Percentiles rank a stretch among this genome's conserved stretches.
Conservation (phyloP, 2,329 filamentous ascomycete genomes). For the Trichoderma koningii region DNA sequence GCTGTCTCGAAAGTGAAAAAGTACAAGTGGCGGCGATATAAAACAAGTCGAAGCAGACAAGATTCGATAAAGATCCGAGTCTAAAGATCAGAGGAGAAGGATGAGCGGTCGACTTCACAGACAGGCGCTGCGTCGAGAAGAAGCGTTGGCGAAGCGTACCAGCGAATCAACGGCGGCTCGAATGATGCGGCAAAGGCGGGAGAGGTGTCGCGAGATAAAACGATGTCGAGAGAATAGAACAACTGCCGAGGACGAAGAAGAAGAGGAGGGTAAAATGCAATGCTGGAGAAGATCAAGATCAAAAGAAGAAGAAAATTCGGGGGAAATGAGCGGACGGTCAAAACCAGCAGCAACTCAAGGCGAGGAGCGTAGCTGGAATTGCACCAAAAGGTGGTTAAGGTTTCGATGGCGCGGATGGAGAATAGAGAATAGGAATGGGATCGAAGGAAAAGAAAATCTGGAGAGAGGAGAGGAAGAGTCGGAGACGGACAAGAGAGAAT, state of each 20-base stretch:
- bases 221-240: constrained; percentile 14
- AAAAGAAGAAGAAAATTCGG: constrained; percentile 32
- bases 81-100: constrained; percentile 11
- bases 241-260: constrained; percentile 3
- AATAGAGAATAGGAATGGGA: constrained; percentile 15
- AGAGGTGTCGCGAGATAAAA: constrained; percentile 12
- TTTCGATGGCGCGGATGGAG: constrained; percentile 30
- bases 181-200: constrained; percentile 29
- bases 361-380: constrained; percentile 58
- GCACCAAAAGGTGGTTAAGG: constrained; percentile 46
- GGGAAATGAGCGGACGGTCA: constrained; percentile 60
- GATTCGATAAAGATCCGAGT: constrained; percentile 29
- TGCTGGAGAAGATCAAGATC: constrained; percentile 34
- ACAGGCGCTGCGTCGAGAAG: constrained; percentile 3
- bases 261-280: constrained; percentile 23
- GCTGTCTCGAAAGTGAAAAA: background rate
- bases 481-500: constrained; percentile 6
- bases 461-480: constrained; percentile 17
- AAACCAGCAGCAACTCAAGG: constrained; percentile 58
- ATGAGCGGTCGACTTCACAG: background rate
- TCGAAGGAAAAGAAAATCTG: constrained; percentile 14
- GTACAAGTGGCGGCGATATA: constrained; percentile 15
- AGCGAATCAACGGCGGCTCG: constrained; percentile 21
- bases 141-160: constrained; percentile 22
- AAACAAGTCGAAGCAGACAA: constrained; percentile 27